Percentiles rank a stretch among this genome's conserved stretches.
These are phyloP conservation scores for Fusarium sp. DNA, from an alignment of 2,329 filamentous ascomycete genomes.

Conservation along the genomic window DNA sequence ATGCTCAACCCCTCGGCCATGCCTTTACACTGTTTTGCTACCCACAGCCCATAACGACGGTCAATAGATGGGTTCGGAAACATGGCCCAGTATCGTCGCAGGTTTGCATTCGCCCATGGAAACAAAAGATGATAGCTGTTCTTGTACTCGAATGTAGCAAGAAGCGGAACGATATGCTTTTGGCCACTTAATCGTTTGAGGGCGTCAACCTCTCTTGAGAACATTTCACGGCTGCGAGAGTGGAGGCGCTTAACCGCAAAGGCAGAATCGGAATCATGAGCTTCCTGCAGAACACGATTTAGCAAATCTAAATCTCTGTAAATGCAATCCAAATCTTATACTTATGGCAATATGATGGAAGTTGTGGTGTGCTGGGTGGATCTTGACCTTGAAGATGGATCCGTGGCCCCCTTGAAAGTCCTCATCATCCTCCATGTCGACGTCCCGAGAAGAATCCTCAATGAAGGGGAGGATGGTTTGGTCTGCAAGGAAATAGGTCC, in stretches of 20 bases:
- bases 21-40: background rate
- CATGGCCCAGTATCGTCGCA: background rate
- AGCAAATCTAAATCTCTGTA: background rate
- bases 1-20: background rate
- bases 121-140: background rate
- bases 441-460: background rate
- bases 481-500: background rate
- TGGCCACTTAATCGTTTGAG: background rate
- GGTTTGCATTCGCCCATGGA: background rate
- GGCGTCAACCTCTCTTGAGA: background rate
- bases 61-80: background rate
- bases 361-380: background rate
- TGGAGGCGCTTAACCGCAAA: background rate
- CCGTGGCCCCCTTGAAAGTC: background rate
- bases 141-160: background rate
- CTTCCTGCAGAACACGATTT: background rate
- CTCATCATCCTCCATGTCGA: background rate
- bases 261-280: background rate
- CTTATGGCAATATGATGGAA: background rate
- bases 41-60: background rate
- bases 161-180: background rate
- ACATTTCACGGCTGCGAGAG: background rate
- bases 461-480: background rate
- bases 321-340: background rate
- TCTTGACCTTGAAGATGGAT: background rate